phyloP scores from a whole-genome alignment of 805 yeast genomes.

The Candida fluviatilis region DNA sequence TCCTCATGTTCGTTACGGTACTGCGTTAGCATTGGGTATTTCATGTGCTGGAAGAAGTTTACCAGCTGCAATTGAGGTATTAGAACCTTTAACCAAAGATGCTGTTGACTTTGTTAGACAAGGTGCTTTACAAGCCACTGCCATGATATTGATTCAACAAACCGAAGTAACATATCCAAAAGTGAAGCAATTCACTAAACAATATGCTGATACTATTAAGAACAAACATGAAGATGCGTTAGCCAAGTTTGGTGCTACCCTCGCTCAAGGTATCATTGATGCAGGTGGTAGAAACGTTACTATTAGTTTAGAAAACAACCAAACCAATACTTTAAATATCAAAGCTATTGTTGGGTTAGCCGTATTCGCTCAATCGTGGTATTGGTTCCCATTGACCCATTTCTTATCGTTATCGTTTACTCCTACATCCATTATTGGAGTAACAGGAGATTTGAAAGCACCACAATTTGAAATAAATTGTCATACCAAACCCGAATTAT shows the following conservation, averaged over 20 bases:
- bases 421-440: conserved; percentile 88
- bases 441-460: conserved; percentile 71
- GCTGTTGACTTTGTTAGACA: conserved; percentile 97
- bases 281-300: conserved; percentile 99
- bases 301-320: conserved; percentile 79
- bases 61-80: conserved; percentile 82
- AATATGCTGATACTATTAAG: conserved; percentile 68
- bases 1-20: conserved; percentile 97
- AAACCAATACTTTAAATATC: conserved; percentile 85
- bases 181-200: conserved; percentile 71
- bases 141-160: conserved; percentile 86
- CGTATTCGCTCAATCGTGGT: conserved; percentile 91
- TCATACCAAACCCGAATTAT: conserved; percentile 72
- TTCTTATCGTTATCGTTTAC: conserved; percentile 87
- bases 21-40: conserved; percentile 95
- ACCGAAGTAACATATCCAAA: conserved; percentile 80
- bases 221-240: conserved; percentile 94
- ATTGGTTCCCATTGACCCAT: conserved; percentile 97
- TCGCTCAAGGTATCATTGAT: conserved; percentile 96
- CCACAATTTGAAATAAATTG: conserved; percentile 82
- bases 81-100: conserved; percentile 90
- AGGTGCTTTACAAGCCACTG: conserved; percentile 89
- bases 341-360: conserved; percentile 91
- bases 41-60: conserved; percentile 94
- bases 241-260: conserved; percentile 95